Percentiles rank a stretch among this genome's conserved stretches.
These are phyloP conservation scores for Pleurotus giganteus DNA, from an alignment of 768 basidiomycete genomes.

Conservation along the genomic window DNA sequence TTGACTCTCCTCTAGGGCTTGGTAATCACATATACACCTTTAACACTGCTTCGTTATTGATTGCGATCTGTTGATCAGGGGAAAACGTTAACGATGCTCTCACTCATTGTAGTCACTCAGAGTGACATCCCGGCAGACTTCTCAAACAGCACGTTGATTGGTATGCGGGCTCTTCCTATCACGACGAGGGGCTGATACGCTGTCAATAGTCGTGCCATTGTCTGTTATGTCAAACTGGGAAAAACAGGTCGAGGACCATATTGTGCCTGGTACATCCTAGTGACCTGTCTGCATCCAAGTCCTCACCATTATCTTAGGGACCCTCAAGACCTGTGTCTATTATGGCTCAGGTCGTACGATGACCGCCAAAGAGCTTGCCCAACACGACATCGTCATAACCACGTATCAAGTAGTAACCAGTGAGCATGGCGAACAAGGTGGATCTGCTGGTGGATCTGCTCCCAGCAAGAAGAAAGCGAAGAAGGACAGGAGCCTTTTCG, in stretches of 20 bases:
- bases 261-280: slow-evolving; percentile 47
- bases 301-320: background rate
- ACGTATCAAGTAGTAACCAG: slow-evolving; percentile 74
- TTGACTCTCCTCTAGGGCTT: slow-evolving; percentile 33
- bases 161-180: slow-evolving; percentile 38
- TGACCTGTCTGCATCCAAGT: slow-evolving; percentile 1
- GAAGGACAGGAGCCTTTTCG: slow-evolving; percentile 54
- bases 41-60: background rate
- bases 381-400: slow-evolving; percentile 78
- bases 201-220: slow-evolving; percentile 67
- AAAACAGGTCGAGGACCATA: slow-evolving; percentile 78
- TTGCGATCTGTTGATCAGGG: slow-evolving; percentile 46
- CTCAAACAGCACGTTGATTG: slow-evolving; percentile 75
- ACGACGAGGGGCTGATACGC: background rate
- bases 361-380: slow-evolving; percentile 54
- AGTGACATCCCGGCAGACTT: slow-evolving; percentile 52
- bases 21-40: slow-evolving; percentile 25
- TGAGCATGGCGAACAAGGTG: slow-evolving; percentile 49
- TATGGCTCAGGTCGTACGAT: slow-evolving; percentile 68
- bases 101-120: slow-evolving; percentile 78
- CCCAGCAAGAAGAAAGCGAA: slow-evolving; percentile 64
- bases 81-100: slow-evolving; percentile 88
- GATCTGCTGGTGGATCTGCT: slow-evolving; percentile 23
- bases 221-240: slow-evolving; percentile 89
- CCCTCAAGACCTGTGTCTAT: slow-evolving; percentile 49